Percentiles rank a stretch among this genome's conserved stretches.
phyloP scores from a whole-genome alignment of 1,284 basidiomycete genomes.

The Moniliella sp. region DNA sequence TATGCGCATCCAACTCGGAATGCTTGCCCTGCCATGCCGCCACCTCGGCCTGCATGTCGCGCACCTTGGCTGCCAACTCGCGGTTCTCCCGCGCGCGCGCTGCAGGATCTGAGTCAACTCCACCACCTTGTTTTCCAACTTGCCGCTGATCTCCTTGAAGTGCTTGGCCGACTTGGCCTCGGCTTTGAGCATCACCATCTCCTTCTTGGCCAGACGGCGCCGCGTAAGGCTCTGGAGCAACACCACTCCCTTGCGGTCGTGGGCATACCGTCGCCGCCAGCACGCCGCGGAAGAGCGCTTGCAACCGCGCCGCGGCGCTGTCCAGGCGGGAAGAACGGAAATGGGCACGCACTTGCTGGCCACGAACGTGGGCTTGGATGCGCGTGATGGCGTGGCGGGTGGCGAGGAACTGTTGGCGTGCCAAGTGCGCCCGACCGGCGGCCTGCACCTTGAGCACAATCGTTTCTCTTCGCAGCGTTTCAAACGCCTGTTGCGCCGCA shows the following conservation, averaged over 20 bases:
- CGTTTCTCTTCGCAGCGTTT: conserved; percentile 49
- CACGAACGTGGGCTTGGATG: conserved; percentile 65
- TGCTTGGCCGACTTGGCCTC: conserved; percentile 59
- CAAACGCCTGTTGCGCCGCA: conserved; percentile 40
- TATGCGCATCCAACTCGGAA: conserved; percentile 61
- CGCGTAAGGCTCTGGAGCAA: conserved; percentile 82
- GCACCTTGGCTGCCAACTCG: conserved; percentile 52
- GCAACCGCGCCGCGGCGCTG: conserved; percentile 53
- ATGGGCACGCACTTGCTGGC: conserved; percentile 49
- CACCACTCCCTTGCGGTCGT: conserved; percentile 48
- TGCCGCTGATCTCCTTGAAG: conserved; percentile 81
- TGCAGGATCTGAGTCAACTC: too few relatives aligned
- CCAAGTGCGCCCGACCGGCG: not conserved
- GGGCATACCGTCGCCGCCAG: conserved; percentile 39
- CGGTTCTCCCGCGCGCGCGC: conserved; percentile 78
- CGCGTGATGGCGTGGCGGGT: conserved; percentile 47
- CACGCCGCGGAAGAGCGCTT: conserved; percentile 66
- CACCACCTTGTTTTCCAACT: conserved; percentile 82
- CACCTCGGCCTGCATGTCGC: conserved; percentile 62
- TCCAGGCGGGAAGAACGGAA: conserved; percentile 46
- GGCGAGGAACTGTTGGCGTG: conserved; percentile 43
- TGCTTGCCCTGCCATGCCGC: conserved; percentile 63
- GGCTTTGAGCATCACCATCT: conserved; percentile 58
- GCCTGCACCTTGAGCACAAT: not conserved
- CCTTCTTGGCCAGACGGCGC: conserved; percentile 52